A percentile compares a stretch with the other conserved stretches of the same genome.
These are phyloP conservation scores for Nitzschia sp. DNA, from an alignment of 108 stramenopile species.

Conservation along the genomic window DNA sequence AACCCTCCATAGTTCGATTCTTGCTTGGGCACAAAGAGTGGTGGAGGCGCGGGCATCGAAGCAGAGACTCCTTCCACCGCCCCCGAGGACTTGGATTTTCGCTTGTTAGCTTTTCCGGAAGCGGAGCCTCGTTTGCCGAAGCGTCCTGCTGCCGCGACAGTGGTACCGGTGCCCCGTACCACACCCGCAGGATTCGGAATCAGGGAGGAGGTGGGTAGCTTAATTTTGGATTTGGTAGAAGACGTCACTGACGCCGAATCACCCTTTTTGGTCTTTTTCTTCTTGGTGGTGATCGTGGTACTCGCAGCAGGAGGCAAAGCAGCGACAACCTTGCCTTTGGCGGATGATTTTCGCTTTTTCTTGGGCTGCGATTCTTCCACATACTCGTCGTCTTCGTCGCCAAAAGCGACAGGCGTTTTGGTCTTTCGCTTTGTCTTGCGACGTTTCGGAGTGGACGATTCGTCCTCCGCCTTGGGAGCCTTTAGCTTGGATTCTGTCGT, in stretches of 20 bases:
- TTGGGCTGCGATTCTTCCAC: constrained; percentile 7
- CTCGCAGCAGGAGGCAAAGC: background rate
- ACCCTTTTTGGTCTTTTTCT: constrained; percentile 14
- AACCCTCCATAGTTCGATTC: constrained; percentile 36
- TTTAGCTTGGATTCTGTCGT: background rate
- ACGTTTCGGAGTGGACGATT: background rate
- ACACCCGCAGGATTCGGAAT: background rate
- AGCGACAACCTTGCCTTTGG: constrained; percentile 1
- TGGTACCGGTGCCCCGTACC: background rate
- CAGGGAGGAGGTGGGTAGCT: background rate
- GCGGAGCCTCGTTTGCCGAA: constrained; percentile 29
- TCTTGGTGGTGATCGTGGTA: background rate
- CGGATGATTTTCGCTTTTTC: constrained; percentile 28
- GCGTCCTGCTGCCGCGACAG: constrained; percentile 35
- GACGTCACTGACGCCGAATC: background rate
- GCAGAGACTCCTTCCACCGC: constrained; percentile 3
- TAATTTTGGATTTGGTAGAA: constrained; percentile 12
- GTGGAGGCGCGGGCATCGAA: background rate
- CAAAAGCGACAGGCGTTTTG: constrained; percentile 21
- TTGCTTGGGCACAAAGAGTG: constrained; percentile 21
- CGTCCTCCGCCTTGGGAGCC: background rate
- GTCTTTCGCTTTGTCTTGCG: constrained; percentile 43
- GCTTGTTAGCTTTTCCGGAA: background rate
- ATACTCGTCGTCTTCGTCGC: constrained; percentile 32
- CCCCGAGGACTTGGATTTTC: background rate